Conservation (phyloP, 2,329 filamentous ascomycete species). For the Aureobasidium lini region DNA sequence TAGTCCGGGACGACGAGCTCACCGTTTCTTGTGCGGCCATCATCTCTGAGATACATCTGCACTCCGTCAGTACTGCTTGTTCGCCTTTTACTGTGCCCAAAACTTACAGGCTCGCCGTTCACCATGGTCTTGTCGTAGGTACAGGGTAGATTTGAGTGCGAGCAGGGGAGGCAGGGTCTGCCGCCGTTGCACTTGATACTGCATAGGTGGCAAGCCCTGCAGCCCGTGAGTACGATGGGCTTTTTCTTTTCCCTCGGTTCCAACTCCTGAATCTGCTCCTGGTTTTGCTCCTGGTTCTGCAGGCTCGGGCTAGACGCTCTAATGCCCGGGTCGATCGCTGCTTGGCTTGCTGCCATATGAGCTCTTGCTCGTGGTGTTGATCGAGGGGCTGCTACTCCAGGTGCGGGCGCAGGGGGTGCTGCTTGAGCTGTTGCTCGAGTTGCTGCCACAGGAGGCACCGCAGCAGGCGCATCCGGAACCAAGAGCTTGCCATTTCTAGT, state of each 20-base stretch:
- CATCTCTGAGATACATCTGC: neutral
- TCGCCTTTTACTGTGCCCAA: neutral
- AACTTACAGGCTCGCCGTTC: neutral
- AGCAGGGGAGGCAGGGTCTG: neutral
- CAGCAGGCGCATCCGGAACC: too few relatives aligned
- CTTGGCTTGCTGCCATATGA: too few relatives aligned
- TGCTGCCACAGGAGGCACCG: too few relatives aligned
- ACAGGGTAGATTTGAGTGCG: neutral
- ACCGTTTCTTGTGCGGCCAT: neutral
- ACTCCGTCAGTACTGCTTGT: neutral
- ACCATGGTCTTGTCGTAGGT: neutral
- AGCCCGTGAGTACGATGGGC: neutral
- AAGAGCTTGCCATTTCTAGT: too few relatives aligned
- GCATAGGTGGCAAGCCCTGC: neutral
- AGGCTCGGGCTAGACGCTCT: too few relatives aligned
- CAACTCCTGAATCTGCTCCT: too few relatives aligned
- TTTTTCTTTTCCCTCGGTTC: neutral
- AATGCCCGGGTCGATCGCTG: too few relatives aligned
- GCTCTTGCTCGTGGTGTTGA: too few relatives aligned
- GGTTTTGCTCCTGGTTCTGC: too few relatives aligned
- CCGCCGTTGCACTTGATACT: neutral
- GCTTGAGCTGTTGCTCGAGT: too few relatives aligned
- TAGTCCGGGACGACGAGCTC: neutral
- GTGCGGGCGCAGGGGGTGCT: too few relatives aligned
- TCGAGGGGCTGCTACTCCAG: too few relatives aligned